Evolutionary conservation across 2,329 filamentous ascomycete species (phyloP).

Genomic region (Colletotrichum cordylinicola): DNA sequence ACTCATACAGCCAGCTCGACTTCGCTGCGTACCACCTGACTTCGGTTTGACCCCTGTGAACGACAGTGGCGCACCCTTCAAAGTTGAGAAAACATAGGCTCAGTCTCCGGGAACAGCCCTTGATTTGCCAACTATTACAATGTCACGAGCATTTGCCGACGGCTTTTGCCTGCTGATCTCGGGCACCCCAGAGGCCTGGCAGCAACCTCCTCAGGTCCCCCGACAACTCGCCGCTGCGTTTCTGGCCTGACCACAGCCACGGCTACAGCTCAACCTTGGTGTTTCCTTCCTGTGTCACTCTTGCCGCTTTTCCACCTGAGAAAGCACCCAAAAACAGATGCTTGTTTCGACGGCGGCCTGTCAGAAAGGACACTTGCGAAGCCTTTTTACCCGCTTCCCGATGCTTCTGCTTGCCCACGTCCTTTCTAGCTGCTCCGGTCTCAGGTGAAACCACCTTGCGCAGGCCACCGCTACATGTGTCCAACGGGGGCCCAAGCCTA

Average conservation of each 20-base stretch:
- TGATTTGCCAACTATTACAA: not conserved
- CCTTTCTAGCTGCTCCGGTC: not conserved
- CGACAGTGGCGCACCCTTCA: not conserved
- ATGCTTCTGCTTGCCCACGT: not conserved
- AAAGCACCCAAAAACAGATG: not conserved
- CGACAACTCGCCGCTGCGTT: not conserved
- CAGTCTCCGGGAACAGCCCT: not conserved
- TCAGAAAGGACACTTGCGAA: conserved; percentile 5
- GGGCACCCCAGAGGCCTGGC: not conserved
- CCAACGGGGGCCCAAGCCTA: not conserved
- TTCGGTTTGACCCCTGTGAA: not conserved
- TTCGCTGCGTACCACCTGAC: not conserved
- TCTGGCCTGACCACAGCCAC: not conserved
- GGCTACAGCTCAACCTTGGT: not conserved
- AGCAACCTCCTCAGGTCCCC: not conserved
- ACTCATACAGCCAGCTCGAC: not conserved
- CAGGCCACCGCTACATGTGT: conserved; percentile 7
- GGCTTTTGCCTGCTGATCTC: not conserved
- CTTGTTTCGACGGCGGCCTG: not conserved
- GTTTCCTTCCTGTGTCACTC: not conserved
- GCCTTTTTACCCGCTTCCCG: not conserved
- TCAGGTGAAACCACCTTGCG: conserved; percentile 16
- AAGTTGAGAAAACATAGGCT: not conserved
- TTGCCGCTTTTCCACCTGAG: not conserved
- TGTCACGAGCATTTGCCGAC: not conserved